Evolutionary conservation across 768 basidiomycete genomes (phyloP), one percentile per base, ranked within the genome.

Genomic region (Mycena polygramma): DNA sequence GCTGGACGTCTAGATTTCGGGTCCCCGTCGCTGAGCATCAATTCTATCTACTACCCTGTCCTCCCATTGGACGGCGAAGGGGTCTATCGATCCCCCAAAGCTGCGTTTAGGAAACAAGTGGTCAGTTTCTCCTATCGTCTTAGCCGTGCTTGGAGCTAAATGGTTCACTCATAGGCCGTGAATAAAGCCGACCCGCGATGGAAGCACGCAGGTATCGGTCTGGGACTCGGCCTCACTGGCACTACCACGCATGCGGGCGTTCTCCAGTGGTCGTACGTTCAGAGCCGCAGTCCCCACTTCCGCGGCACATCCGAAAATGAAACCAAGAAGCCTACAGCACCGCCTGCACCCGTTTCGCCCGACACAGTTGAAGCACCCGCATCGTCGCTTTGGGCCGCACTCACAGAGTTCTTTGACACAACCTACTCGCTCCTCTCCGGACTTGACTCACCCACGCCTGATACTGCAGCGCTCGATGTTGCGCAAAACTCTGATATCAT

Each of bases 211-310:
- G 66, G 66, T 7, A 4, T 59, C 7, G 66, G 66, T 22, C 57
- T 67, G 2, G 66, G 66, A 11, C 22, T 67, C 4, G 66, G 66
- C 11, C 66, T 67, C 39, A 8, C 48, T 9, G 57, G 57, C 15
- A 39, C 54, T 14, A 20, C 39, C 10, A 65, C 11, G 24, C 24
- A 17, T 5, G 30, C 7, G 26, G 66, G 57, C 57, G 51, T 41
- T 11, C n/a, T 67, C 9, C 57, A 67, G 39, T 59, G 22, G 46
- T 43, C 35, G n/a, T 67, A 67, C 49, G 43, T 58, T 13, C 30
- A 58, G 17, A 67, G 66, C 19, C 46, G 41, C 15, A 22, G 2
- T 13, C 57, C 66, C 1, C 24, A 10, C 11, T 59, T 67, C 35
- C 20, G 57, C 39, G 19, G 15, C 22, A 10, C 48, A 5, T 14